These are phyloP conservation scores for Wickerhamiella musiphila DNA, from an alignment of 805 yeast genomes.

Conservation along the genomic window DNA sequence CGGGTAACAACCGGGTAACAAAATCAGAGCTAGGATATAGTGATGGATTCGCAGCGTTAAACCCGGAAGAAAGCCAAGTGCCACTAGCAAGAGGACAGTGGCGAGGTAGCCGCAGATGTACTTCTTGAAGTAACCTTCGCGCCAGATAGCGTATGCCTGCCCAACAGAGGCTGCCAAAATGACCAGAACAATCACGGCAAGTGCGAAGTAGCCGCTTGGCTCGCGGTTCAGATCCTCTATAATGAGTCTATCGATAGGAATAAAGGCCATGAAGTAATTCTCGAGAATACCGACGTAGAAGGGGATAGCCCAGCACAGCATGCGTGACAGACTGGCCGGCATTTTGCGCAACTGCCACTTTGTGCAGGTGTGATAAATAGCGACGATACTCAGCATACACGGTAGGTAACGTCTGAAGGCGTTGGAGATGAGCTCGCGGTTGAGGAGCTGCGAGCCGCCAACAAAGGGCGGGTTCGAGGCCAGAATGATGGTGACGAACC, in stretches of 20 bases:
- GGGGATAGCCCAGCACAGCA: slow-evolving; percentile 54
- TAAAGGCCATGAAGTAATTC: slow-evolving; percentile 71
- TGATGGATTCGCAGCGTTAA: slow-evolving; percentile 66
- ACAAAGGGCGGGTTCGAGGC: slow-evolving; percentile 58
- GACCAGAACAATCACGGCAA: slow-evolving; percentile 30
- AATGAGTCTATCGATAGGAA: slow-evolving; percentile 77
- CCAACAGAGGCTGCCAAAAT: slow-evolving; percentile 40
- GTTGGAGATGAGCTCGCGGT: slow-evolving; percentile 46
- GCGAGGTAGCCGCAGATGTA: slow-evolving; percentile 39
- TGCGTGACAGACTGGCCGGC: slow-evolving; percentile 21
- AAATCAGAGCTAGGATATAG: slow-evolving; percentile 56
- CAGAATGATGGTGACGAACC: slow-evolving; percentile 69
- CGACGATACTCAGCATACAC: slow-evolving; percentile 48
- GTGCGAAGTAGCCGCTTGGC: slow-evolving; percentile 60
- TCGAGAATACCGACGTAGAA: slow-evolving; percentile 77
- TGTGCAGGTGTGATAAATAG: slow-evolving; percentile 43
- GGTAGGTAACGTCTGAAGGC: slow-evolving; percentile 68
- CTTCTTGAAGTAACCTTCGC: slow-evolving; percentile 35
- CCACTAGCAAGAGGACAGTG: slow-evolving; percentile 28
- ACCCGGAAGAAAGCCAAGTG: slow-evolving; percentile 40
- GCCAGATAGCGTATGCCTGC: slow-evolving; percentile 72
- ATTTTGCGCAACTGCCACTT: slow-evolving; percentile 9
- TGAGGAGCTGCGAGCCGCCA: slow-evolving; percentile 32
- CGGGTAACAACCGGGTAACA: slow-evolving; percentile 59
- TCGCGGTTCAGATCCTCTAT: slow-evolving; percentile 50